Evolutionary conservation across 2,329 filamentous ascomycete species (phyloP).

Genomic region (Pseudopyricularia javanii): DNA sequence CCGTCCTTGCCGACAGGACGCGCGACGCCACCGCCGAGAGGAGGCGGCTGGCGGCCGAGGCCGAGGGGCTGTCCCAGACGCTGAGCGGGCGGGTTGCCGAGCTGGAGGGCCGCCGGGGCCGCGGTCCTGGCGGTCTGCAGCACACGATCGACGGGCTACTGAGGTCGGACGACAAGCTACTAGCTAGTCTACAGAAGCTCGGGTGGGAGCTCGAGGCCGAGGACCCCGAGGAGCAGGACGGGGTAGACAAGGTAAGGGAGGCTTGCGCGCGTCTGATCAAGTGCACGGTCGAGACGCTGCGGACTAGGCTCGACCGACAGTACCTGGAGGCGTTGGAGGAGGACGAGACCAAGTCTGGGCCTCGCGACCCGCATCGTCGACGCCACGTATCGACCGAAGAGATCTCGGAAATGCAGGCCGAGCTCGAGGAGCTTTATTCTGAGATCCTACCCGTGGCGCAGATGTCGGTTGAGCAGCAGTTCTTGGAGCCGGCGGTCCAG

Average conservation of each 20-base stretch:
- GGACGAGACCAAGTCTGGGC: neutral
- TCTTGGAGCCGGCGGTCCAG: slow-evolving; percentile 46
- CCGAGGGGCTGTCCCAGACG: slow-evolving; percentile 33
- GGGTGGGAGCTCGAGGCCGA: slow-evolving; percentile 45
- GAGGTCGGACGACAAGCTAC: slow-evolving; percentile 50
- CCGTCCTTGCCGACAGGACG: slow-evolving; percentile 19
- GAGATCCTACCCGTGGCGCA: slow-evolving; percentile 59
- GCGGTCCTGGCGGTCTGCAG: slow-evolving; percentile 28
- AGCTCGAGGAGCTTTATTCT: slow-evolving; percentile 56
- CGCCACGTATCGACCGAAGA: slow-evolving; percentile 22
- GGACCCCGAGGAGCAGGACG: slow-evolving; percentile 36
- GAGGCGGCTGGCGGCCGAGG: slow-evolving; percentile 29
- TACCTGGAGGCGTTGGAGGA: slow-evolving; percentile 34
- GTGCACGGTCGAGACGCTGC: slow-evolving; percentile 39
- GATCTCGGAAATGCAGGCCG: slow-evolving; percentile 41
- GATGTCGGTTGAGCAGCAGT: slow-evolving; percentile 59
- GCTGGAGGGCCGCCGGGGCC: slow-evolving; percentile 27
- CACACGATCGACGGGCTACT: slow-evolving; percentile 37
- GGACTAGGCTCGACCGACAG: slow-evolving; percentile 41
- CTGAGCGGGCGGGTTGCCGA: slow-evolving; percentile 32
- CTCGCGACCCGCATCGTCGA: neutral
- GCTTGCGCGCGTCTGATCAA: slow-evolving; percentile 46
- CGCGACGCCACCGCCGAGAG: slow-evolving; percentile 26
- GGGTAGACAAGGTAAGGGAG: slow-evolving; percentile 45
- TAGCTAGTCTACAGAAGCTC: slow-evolving; percentile 54